phyloP scores from a whole-genome alignment of 2,329 filamentous ascomycete genomes.

The Fusarium longipes region DNA sequence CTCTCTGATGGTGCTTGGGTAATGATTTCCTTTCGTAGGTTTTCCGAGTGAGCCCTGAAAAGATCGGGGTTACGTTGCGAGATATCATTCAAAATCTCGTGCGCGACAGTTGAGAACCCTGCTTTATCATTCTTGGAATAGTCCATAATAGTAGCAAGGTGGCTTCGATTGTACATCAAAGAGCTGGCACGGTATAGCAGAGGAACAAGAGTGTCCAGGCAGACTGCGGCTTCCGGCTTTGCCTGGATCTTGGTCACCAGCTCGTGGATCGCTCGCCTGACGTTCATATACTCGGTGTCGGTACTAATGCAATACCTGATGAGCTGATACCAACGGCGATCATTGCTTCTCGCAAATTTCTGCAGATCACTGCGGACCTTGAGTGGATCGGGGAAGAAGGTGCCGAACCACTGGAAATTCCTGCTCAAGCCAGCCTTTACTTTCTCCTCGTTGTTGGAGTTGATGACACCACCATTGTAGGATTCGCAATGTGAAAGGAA shows the following conservation, averaged over 20 bases:
- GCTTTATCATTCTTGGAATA: constrained; percentile 86
- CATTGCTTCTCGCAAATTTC: constrained; percentile 91
- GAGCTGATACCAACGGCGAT: constrained; percentile 89
- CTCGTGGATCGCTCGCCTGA: constrained; percentile 90
- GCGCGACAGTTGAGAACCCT: constrained; percentile 80
- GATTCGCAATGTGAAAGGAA: constrained; percentile 87
- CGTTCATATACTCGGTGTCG: constrained; percentile 91
- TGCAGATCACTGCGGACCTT: constrained; percentile 81
- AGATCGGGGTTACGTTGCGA: constrained; percentile 89
- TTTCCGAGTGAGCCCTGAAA: constrained; percentile 91
- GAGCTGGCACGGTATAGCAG: constrained; percentile 86
- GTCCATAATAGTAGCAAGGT: constrained; percentile 89
- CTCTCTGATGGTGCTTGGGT: constrained; percentile 79
- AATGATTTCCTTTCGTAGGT: constrained; percentile 87
- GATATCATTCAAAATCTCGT: constrained; percentile 91
- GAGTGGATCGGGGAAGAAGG: constrained; percentile 79
- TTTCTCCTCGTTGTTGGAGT: constrained; percentile 75
- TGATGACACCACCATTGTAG: constrained; percentile 87
- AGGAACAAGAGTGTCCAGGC: constrained; percentile 83
- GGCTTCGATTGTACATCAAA: constrained; percentile 92
- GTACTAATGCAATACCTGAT: constrained; percentile 79
- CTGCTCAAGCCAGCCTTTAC: constrained; percentile 77
- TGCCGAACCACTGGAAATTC: constrained; percentile 77
- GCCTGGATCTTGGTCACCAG: constrained; percentile 83
- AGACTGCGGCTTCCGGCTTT: constrained; percentile 67